These are phyloP conservation scores for Micromonas commoda DNA, from an alignment of 139 green algal genomes.

Conservation along the genomic window DNA sequence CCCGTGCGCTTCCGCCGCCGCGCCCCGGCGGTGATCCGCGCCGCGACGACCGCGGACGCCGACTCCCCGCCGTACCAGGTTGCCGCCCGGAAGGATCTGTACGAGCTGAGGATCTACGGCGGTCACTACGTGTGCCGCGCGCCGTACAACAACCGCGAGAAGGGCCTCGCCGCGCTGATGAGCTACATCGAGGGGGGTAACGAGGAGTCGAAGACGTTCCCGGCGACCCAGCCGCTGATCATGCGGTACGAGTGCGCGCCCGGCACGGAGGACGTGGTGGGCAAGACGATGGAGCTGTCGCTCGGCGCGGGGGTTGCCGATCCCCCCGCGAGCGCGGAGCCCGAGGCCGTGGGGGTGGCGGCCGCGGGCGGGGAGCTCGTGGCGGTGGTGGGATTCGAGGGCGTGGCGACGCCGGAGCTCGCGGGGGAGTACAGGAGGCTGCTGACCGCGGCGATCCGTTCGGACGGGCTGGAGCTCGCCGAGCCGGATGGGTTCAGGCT, in stretches of 20 bases:
- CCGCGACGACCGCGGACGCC: no score
- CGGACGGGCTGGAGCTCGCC: neutral
- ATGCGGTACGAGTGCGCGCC: neutral
- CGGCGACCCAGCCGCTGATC: slow-evolving; percentile 15
- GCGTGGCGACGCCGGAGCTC: neutral
- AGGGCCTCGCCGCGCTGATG: slow-evolving; percentile 3
- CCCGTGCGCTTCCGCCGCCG: no score
- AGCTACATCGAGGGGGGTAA: slow-evolving; percentile 8
- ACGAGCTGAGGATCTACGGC: slow-evolving; percentile 2
- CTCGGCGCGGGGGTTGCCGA: neutral
- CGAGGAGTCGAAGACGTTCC: neutral
- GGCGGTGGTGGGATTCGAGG: neutral
- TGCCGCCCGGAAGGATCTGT: neutral
- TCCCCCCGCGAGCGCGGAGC: neutral
- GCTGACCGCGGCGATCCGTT: neutral
- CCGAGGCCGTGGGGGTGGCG: neutral
- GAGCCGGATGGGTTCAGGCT: neutral
- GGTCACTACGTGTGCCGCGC: neutral
- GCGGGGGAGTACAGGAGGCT: neutral
- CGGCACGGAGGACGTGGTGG: neutral
- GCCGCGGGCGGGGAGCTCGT: neutral
- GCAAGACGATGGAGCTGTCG: slow-evolving; percentile 20
- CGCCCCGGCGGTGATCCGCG: no score
- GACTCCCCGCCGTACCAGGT: slow-evolving; percentile 21
- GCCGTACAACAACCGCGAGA: slow-evolving; percentile 9